A percentile compares a stretch with the other conserved stretches of the same genome.
Conservation (phyloP, 2,329 filamentous ascomycete species). For the Capronia americana region DNA sequence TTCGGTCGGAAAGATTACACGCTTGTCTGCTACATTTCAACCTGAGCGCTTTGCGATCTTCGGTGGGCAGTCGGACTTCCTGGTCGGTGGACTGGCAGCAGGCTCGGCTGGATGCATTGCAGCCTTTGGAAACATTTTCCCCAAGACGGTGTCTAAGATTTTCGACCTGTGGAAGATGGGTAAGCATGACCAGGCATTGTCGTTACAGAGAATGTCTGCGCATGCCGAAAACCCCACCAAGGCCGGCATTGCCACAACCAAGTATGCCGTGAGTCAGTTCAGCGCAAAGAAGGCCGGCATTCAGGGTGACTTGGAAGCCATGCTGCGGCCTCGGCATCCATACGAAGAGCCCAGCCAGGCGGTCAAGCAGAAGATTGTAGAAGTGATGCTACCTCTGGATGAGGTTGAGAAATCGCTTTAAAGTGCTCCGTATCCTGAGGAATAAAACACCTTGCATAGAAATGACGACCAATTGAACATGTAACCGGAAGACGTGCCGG, state of each 20-base stretch:
- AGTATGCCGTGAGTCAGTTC: slow-evolving; percentile 55
- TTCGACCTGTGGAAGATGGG: slow-evolving; percentile 78
- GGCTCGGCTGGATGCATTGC: slow-evolving; percentile 86
- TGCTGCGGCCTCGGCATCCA: slow-evolving; percentile 64
- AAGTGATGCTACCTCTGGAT: slow-evolving; percentile 42
- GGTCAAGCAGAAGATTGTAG: slow-evolving; percentile 52
- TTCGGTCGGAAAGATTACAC: slow-evolving; percentile 66
- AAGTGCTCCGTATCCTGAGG: background rate
- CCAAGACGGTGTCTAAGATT: slow-evolving; percentile 78
- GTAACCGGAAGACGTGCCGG: background rate
- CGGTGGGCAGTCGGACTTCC: slow-evolving; percentile 73
- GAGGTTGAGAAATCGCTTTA: slow-evolving; percentile 29
- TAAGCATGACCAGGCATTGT: slow-evolving; percentile 75
- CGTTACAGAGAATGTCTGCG: slow-evolving; percentile 76
- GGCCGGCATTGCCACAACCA: slow-evolving; percentile 56
- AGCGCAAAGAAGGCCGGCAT: slow-evolving; percentile 55
- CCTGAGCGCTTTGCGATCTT: slow-evolving; percentile 68
- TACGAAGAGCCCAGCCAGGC: slow-evolving; percentile 59
- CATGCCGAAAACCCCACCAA: slow-evolving; percentile 60
- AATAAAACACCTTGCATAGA: background rate
- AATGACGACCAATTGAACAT: background rate
- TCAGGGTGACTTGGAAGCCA: slow-evolving; percentile 60
- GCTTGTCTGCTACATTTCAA: slow-evolving; percentile 60
- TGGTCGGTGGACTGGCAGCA: slow-evolving; percentile 77
- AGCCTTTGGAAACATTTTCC: slow-evolving; percentile 83